A percentile compares a stretch with the other conserved stretches of the same genome.
These are phyloP conservation scores for Euphorbia celastroides DNA, from an alignment of 441 rosid genomes.

Conservation along the genomic window DNA sequence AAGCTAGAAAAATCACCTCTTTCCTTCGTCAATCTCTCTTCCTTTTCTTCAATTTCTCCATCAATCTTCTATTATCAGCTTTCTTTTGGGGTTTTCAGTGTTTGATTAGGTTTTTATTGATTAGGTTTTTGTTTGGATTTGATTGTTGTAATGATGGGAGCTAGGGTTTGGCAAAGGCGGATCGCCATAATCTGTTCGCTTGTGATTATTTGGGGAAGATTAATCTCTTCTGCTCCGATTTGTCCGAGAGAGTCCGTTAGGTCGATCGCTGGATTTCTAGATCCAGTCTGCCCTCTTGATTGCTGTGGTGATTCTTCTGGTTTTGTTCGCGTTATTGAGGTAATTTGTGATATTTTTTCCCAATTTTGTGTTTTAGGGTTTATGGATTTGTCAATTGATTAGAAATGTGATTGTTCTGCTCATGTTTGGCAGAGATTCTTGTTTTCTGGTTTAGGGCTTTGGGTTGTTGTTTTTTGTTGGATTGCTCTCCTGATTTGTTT, in stretches of 20 bases:
- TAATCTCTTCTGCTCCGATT: slow-evolving; percentile 32
- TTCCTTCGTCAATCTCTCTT: not conserved
- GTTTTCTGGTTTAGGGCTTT: not conserved
- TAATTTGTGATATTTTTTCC: slow-evolving; percentile 15
- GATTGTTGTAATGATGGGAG: slow-evolving; percentile 18
- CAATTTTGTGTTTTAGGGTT: not conserved
- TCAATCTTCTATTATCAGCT: not conserved
- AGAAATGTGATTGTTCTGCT: not conserved
- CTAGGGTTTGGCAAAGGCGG: slow-evolving; percentile 42
- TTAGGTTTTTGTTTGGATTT: no score
- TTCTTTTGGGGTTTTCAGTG: not conserved
- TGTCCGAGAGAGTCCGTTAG: no score
- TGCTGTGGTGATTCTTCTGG: slow-evolving; percentile 22
- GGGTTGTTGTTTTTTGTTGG: not conserved
- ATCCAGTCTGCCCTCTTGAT: slow-evolving; percentile 32
- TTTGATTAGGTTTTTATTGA: not conserved
- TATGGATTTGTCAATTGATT: not conserved
- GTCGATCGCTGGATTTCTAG: slow-evolving; percentile 47
- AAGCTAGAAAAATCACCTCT: not conserved
- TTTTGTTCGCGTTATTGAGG: slow-evolving; percentile 59
- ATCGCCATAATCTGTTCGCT: slow-evolving; percentile 24
- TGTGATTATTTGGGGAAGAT: slow-evolving; percentile 28
- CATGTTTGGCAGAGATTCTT: no score
- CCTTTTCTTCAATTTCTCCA: not conserved
- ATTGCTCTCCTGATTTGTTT: not conserved